Evolutionary conservation across 768 basidiomycete genomes (phyloP).

Genomic region (Tricholoma furcatifolium): DNA sequence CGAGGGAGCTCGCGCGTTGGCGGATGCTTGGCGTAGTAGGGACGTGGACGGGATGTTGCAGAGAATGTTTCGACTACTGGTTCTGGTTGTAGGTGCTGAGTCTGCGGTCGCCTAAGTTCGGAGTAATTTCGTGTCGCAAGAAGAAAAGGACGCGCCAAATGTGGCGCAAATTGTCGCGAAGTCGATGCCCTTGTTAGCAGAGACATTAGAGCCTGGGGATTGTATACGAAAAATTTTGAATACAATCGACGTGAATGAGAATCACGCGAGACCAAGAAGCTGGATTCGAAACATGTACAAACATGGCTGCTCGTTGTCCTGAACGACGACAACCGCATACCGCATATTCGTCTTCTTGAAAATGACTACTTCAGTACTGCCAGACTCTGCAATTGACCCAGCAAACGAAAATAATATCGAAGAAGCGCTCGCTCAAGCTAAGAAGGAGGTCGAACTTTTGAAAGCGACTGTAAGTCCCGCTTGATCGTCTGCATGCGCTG

Average conservation of each 20-base stretch:
- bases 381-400: not conserved
- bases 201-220: constrained; percentile 9
- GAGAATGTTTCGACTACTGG: constrained; percentile 23
- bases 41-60: constrained; percentile 34
- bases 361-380: constrained; percentile 1
- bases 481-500: constrained; percentile 13
- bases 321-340: constrained; percentile 5
- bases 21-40: constrained; percentile 33
- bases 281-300: constrained; percentile 8
- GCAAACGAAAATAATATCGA: not conserved
- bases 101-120: constrained; percentile 16
- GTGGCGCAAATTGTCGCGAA: constrained; percentile 9
- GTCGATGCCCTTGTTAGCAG: constrained; percentile 1
- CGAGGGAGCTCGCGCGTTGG: constrained; percentile 33
- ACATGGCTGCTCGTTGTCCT: constrained; percentile 2
- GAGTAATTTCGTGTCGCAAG: constrained; percentile 13
- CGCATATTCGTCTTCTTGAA: not conserved
- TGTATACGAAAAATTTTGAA: not conserved
- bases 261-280: not conserved
- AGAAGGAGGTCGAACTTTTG: constrained; percentile 15
- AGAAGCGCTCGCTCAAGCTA: constrained; percentile 8
- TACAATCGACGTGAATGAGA: not conserved
- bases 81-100: constrained; percentile 13
- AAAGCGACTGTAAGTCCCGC: constrained; percentile 15
- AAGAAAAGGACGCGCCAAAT: not conserved